Conservation (phyloP, 495 filamentous ascomycete species). For the Echria macrotheca region DNA sequence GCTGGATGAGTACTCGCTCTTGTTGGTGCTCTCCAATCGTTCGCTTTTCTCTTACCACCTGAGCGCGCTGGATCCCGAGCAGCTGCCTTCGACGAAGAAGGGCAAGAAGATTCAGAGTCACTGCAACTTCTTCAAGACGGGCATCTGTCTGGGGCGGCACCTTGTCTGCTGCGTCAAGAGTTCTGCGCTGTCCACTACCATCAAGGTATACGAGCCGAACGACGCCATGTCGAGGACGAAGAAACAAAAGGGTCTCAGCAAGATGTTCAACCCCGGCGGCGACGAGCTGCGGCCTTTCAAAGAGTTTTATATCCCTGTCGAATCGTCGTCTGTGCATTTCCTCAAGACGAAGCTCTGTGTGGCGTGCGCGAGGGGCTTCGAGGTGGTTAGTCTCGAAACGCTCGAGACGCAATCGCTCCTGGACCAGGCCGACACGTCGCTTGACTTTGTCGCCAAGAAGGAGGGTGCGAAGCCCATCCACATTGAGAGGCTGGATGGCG, state of each 20-base stretch:
- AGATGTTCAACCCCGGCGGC: slow-evolving; percentile 90
- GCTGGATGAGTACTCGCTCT: slow-evolving; percentile 85
- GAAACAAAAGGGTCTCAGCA: slow-evolving; percentile 86
- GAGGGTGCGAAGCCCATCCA: slow-evolving; percentile 95
- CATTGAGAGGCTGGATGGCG: slow-evolving; percentile 91
- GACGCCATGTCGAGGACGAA: slow-evolving; percentile 81
- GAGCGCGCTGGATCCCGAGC: slow-evolving; percentile 73
- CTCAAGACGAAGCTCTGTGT: slow-evolving; percentile 94
- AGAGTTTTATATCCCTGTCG: slow-evolving; percentile 97
- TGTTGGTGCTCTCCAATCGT: slow-evolving; percentile 91
- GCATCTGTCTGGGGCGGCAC: slow-evolving; percentile 89
- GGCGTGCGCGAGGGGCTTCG: slow-evolving; percentile 90
- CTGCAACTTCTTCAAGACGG: slow-evolving; percentile 96
- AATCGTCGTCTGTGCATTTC: slow-evolving; percentile 95
- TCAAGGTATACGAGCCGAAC: slow-evolving; percentile 97
- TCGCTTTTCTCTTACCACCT: slow-evolving; percentile 82
- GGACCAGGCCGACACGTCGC: slow-evolving; percentile 95
- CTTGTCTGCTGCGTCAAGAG: slow-evolving; percentile 94
- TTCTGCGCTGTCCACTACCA: slow-evolving; percentile 80
- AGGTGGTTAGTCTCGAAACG: slow-evolving; percentile 94
- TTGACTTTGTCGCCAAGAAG: slow-evolving; percentile 91
- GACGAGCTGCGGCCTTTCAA: slow-evolving; percentile 95
- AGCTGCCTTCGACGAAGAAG: slow-evolving; percentile 71
- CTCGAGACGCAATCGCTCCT: slow-evolving; percentile 95
- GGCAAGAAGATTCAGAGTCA: slow-evolving; percentile 97